These are phyloP conservation scores for Leishmania major DNA, from an alignment of 208 protist species.

Conservation along the genomic window DNA sequence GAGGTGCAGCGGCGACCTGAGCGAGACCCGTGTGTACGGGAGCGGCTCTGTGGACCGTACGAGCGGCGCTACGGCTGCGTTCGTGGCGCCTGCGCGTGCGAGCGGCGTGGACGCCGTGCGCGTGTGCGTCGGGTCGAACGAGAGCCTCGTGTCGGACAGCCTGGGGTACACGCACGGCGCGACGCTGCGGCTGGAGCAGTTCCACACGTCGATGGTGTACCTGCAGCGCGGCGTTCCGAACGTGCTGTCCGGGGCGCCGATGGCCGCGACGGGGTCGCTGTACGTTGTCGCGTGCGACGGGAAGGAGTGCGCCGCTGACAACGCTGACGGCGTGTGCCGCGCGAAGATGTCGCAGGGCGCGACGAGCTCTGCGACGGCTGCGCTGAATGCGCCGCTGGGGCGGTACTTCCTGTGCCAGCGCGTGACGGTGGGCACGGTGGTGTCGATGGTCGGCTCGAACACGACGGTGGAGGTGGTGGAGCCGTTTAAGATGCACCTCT, in stretches of 20 bases:
- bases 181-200: conserved; percentile 28
- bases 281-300: conserved; percentile 23
- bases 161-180: conserved; percentile 37
- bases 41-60: conserved; percentile 32
- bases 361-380: conserved; percentile 1
- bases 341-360: conserved; percentile 8
- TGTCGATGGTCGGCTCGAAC: conserved; percentile 31
- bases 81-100: conserved; percentile 27
- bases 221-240: conserved; percentile 36
- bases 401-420: conserved; percentile 60
- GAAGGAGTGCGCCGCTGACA: conserved; percentile 20
- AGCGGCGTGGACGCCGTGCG: conserved; percentile 5
- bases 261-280: conserved; percentile 11
- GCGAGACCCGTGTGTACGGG: conserved; percentile 18
- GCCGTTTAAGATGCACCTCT: conserved; percentile 36
- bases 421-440: background rate
- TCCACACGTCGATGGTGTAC: conserved; percentile 41
- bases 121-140: conserved; percentile 25
- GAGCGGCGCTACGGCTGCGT: conserved; percentile 16
- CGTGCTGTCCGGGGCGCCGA: conserved; percentile 33
- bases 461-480: conserved; percentile 44
- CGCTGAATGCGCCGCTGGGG: conserved; percentile 33
- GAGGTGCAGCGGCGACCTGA: conserved; percentile 10
- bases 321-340: conserved; percentile 15
- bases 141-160: conserved; percentile 20